These are phyloP conservation scores for Withania somnifera DNA, from an alignment of 305 asterid species.

Conservation along the genomic window DNA sequence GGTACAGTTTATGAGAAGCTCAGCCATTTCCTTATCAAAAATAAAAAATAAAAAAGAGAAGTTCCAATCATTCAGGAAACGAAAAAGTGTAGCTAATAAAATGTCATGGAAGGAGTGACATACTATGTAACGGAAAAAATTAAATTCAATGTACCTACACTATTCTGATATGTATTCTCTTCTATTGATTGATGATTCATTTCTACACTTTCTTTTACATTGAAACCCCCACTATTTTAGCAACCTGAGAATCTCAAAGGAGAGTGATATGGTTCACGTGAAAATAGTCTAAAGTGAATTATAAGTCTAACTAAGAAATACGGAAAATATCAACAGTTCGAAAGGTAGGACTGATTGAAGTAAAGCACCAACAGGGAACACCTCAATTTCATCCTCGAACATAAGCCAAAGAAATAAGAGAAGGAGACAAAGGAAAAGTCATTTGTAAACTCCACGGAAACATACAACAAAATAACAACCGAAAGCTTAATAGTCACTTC, in stretches of 20 bases:
- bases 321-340: neutral
- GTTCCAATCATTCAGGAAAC: neutral
- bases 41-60: neutral
- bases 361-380: neutral
- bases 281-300: neutral
- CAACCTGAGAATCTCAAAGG: neutral
- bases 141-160: neutral
- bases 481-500: neutral
- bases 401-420: neutral
- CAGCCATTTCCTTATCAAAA: neutral
- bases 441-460: neutral
- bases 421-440: neutral
- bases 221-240: neutral
- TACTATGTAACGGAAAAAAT: neutral
- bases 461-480: neutral
- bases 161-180: neutral
- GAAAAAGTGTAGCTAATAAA: neutral
- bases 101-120: neutral
- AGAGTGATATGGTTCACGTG: neutral
- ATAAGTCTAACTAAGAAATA: neutral
- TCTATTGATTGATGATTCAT: neutral
- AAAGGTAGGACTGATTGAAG: neutral
- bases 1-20: neutral
- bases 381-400: neutral
- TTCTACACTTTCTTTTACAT: neutral